These are phyloP conservation scores for Myriosclerotinia scirpicola DNA, from an alignment of 2,329 filamentous ascomycete species.

Conservation along the genomic window DNA sequence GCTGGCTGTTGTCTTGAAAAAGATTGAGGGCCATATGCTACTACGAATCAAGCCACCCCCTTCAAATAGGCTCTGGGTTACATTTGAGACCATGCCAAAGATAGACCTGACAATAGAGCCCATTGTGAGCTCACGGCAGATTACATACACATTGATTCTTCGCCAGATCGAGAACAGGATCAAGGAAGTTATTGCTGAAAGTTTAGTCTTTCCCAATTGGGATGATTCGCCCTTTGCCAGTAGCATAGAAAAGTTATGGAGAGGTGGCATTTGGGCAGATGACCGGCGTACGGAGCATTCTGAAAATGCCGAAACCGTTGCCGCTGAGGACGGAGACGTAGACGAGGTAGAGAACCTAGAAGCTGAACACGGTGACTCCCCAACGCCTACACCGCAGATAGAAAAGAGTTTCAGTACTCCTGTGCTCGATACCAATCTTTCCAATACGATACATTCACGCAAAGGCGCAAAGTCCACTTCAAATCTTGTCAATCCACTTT, in stretches of 20 bases:
- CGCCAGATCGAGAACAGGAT: slow-evolving; percentile 93
- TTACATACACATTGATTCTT: slow-evolving; percentile 89
- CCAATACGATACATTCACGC: slow-evolving; percentile 52
- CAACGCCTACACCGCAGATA: slow-evolving; percentile 44
- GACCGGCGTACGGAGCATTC: slow-evolving; percentile 50
- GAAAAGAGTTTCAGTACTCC: slow-evolving; percentile 59
- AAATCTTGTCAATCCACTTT: slow-evolving; percentile 34
- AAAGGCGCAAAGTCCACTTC: slow-evolving; percentile 42
- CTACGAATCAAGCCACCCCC: slow-evolving; percentile 91
- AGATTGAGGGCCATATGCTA: slow-evolving; percentile 79
- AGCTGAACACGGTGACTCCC: slow-evolving; percentile 43
- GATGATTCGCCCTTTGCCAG: slow-evolving; percentile 91
- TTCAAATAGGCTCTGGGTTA: slow-evolving; percentile 94
- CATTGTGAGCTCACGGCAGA: slow-evolving; percentile 91
- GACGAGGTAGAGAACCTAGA: slow-evolving; percentile 43
- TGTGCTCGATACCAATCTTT: slow-evolving; percentile 44
- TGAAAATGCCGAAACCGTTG: slow-evolving; percentile 43
- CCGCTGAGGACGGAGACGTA: slow-evolving; percentile 49
- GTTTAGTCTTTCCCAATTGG: slow-evolving; percentile 90
- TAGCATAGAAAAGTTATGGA: slow-evolving; percentile 73
- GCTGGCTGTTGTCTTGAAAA: slow-evolving; percentile 80
- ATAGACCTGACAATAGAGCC: slow-evolving; percentile 94
- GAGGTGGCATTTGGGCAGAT: slow-evolving; percentile 78
- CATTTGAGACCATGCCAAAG: slow-evolving; percentile 90
- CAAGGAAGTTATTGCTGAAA: slow-evolving; percentile 90